phyloP scores from a whole-genome alignment of 1,139 yeast genomes.

The Saccharomycopsis phalli region DNA sequence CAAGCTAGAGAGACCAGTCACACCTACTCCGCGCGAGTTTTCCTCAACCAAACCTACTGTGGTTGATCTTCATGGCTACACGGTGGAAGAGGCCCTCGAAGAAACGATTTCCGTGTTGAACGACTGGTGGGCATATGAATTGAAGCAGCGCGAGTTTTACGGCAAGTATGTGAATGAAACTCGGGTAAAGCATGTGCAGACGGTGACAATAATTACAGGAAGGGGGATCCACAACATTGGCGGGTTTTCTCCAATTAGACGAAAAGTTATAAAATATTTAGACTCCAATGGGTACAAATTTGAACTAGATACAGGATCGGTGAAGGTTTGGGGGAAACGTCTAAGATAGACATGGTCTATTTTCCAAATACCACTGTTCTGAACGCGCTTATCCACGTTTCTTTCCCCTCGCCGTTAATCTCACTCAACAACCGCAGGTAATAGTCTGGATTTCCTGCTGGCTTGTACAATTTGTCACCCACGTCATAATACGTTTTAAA shows the following conservation, averaged over 20 bases:
- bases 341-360: too few species aligned
- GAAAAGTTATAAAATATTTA: conserved; percentile 8
- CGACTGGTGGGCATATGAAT: conserved; percentile 17
- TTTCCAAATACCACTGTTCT: conserved; percentile 65
- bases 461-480: conserved; percentile 58
- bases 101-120: background rate
- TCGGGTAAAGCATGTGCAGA: conserved; percentile 3
- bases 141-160: conserved; percentile 3
- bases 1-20: background rate
- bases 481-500: conserved; percentile 55
- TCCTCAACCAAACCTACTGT: background rate
- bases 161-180: conserved; percentile 3
- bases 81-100: conserved; percentile 3
- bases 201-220: conserved; percentile 16
- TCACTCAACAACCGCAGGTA: conserved; percentile 64
- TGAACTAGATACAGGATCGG: conserved; percentile 10
- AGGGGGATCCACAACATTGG: conserved; percentile 12
- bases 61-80: conserved; percentile 14
- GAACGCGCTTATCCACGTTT: conserved; percentile 52
- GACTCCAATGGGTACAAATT: conserved; percentile 3
- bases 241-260: conserved; percentile 9
- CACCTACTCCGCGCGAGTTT: background rate
- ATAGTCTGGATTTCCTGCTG: conserved; percentile 78
- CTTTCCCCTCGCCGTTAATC: conserved; percentile 65
- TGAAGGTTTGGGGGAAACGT: background rate